Evolutionary conservation across 352 stramenopile species (phyloP), one percentile per base, ranked within the genome.

Genomic region (Sclerospora graminicola): DNA sequence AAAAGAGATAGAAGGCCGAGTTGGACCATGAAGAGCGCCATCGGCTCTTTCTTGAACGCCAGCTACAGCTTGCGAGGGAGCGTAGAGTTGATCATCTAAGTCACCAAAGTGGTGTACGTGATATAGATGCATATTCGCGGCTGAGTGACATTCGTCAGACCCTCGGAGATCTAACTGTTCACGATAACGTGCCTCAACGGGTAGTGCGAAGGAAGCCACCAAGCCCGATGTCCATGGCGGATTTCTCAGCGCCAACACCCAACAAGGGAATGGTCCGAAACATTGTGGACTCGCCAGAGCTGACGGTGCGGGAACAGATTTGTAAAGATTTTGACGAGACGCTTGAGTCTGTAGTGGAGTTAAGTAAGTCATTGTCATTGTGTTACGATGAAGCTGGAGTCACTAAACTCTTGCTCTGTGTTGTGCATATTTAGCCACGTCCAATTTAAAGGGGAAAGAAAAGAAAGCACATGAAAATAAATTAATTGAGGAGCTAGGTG

Each of bases 1-100:
- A 84, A 41, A 87, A 87, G n/a, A n/a, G 46, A 60, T 78, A 76
- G 39, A 79, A 89, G 43, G 75, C 80, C n/a, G 84, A 94, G 13
- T 54, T 97, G 41, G 87, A 96, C 52, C 72, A 95, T 48, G 84
- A 95, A 60, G 84, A 95, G 48, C 63, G 80, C 7, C 89, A 87
- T 36, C 57, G 70, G 6, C 45, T 66, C 15, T 89, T 92, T 45
- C 76, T 94, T 35, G 57, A 84, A 46, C 62, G 66, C 8, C 82
- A 92, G 59, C 46, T 94, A 8, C 77, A 84, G 48, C 66, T 84
- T 56, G 69, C 82, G 1, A 62, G 35, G 13, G 54, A 54, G 2
- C 34, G 18, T 10, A 34, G 16, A 24, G 33, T 8, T n/a, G 38
- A 41, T 5, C 29, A 44, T 36, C n/a, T n/a, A n/a, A n/a, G n/a